phyloP scores from a whole-genome alignment of 495 filamentous ascomycete genomes.

The Xylaria sp. region DNA sequence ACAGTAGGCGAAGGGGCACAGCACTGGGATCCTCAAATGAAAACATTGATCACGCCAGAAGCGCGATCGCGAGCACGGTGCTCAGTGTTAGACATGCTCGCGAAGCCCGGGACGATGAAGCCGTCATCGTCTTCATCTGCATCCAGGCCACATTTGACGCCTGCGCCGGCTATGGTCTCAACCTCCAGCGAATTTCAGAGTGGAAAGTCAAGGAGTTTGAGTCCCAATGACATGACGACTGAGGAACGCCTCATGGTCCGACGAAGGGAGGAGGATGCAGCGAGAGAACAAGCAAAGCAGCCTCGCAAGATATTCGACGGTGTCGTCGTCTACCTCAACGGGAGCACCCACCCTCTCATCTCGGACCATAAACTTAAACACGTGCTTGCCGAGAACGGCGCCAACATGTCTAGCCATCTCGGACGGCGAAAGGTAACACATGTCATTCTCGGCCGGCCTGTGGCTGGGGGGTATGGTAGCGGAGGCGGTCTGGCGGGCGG shows the following conservation, averaged over 20 bases:
- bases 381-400: constrained; percentile 77
- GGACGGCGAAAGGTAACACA: constrained; percentile 81
- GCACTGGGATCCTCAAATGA: constrained; percentile 54
- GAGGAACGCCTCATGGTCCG: constrained; percentile 43
- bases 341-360: constrained; percentile 78
- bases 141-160: not conserved
- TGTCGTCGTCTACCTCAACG: constrained; percentile 84
- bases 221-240: constrained; percentile 21
- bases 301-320: constrained; percentile 63
- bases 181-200: not conserved
- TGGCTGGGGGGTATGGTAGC: constrained; percentile 34
- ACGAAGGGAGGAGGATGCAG: constrained; percentile 47
- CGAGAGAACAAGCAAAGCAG: constrained; percentile 35
- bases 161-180: not conserved
- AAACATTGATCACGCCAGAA: constrained; percentile 51
- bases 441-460: constrained; percentile 76
- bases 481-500: constrained; percentile 80
- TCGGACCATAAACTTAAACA: constrained; percentile 88
- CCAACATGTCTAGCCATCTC: constrained; percentile 68
- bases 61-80: constrained; percentile 48
- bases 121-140: constrained; percentile 18
- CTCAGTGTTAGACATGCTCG: constrained; percentile 58
- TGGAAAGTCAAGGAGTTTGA: not conserved
- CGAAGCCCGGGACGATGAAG: constrained; percentile 51
- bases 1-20: constrained; percentile 62